Conservation (phyloP, 2,329 filamentous ascomycete species). For the Acephala macrosclerotiorum region DNA sequence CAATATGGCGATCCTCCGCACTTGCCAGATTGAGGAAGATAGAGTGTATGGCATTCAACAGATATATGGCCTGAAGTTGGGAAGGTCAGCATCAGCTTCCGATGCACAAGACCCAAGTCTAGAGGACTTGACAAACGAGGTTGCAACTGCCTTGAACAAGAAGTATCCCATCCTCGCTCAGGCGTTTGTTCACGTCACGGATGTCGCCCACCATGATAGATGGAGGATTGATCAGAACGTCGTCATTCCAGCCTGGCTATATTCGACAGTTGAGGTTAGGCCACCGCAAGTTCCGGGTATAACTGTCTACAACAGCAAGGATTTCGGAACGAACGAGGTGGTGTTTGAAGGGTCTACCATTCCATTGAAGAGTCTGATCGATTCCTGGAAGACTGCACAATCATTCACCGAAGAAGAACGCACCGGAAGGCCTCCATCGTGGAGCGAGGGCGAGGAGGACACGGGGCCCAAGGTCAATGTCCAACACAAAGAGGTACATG, state of each 20-base stretch:
- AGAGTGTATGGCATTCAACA: constrained; percentile 2
- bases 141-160: constrained; percentile 7
- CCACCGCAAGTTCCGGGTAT: constrained; percentile 1
- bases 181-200: neutral
- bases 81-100: neutral
- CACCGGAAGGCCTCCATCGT: neutral
- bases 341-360: neutral
- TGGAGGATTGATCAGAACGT: constrained; percentile 5
- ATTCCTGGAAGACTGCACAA: constrained; percentile 1
- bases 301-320: constrained; percentile 1
- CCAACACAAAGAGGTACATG: neutral
- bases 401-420: constrained; percentile 4
- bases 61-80: neutral
- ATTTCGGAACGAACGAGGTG: neutral
- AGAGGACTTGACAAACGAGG: neutral
- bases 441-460: neutral
- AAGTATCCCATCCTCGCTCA: constrained; percentile 4
- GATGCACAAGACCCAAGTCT: neutral
- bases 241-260: neutral
- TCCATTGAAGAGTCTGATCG: neutral
- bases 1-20: neutral
- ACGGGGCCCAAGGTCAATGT: neutral
- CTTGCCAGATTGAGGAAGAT: neutral
- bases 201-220: neutral
- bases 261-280: neutral